These are phyloP conservation scores for Metschnikowia orientalis DNA, from an alignment of 805 yeast species.

Conservation along the genomic window DNA sequence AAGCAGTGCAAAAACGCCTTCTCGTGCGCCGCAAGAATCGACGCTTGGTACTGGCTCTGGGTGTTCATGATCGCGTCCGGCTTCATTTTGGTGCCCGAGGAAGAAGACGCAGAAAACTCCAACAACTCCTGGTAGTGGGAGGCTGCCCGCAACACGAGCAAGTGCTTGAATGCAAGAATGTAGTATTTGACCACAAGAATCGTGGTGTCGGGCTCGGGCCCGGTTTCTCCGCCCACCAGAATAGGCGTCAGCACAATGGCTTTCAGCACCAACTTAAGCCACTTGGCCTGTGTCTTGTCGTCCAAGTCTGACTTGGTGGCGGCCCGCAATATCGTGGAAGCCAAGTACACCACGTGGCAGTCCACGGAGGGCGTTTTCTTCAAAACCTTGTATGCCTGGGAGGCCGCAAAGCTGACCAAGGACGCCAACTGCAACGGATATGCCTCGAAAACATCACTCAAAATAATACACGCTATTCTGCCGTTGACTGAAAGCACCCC, in stretches of 20 bases:
- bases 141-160: conserved; percentile 29
- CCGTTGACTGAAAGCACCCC: conserved; percentile 18
- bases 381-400: conserved; percentile 36
- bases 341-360: conserved; percentile 27
- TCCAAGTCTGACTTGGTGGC: conserved; percentile 37
- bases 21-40: conserved; percentile 27
- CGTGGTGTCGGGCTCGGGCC: conserved; percentile 15
- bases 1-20: conserved; percentile 29
- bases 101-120: conserved; percentile 32
- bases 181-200: conserved; percentile 30
- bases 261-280: conserved; percentile 30
- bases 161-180: conserved; percentile 28
- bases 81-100: conserved; percentile 37
- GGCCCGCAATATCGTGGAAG: conserved; percentile 29
- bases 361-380: conserved; percentile 29
- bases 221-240: conserved; percentile 12
- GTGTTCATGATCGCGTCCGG: conserved; percentile 40
- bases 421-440: conserved; percentile 36
- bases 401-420: conserved; percentile 30
- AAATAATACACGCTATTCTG: conserved; percentile 26
- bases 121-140: conserved; percentile 37
- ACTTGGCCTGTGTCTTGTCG: conserved; percentile 36
- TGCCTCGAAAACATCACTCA: conserved; percentile 35
- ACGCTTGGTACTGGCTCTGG: conserved; percentile 35
- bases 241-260: conserved; percentile 21